Evolutionary conservation across 1,139 yeast species (phyloP), one percentile per base, ranked within the genome.

Genomic region (Tardiomyces digboiensis): DNA sequence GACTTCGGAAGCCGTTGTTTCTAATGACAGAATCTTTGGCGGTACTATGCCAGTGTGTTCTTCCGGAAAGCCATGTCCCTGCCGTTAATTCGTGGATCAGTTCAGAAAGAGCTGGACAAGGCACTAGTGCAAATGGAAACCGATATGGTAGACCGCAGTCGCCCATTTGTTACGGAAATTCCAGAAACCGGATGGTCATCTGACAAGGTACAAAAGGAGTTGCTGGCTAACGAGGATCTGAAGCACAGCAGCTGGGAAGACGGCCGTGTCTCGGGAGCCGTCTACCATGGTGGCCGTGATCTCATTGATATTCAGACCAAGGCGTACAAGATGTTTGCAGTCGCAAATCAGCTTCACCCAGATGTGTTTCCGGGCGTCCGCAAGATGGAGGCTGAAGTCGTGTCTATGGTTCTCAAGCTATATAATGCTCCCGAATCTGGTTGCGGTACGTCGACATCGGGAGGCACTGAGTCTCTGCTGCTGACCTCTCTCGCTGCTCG

Each of bases 301-400:
- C 66, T 89, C 46, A 70, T 85, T 40, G 67, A 74, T 29, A 66
- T 91, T 41, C 97, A 91, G 63, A 67, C 93, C 2, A 66, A 75
- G 44, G 93, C 96, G 0, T 89, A 80, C 60, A 75, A 78, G 43
- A 74, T 75, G 57, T 89, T 77, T 61, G 77, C 93, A 7, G 88
- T 89, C 21, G 88, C 97, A 3, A 91, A 91, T 64, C 98, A 91
- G 63, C 70, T 91, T 46, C 98, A 91, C 59, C 98, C 98, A 0
- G 97, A 91, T 64, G 94, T 88, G 7, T 91, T 91, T 60, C 98
- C 98, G 0, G 97, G 94, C 2, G 86, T 91, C 4, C 77, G 98
- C 38, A 88, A 89, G 62, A 89, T 91, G 96, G 98, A 91, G 59
- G 74, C 96, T 2, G 97, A 91, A 60, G 86, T 89, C 6, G 97